These are phyloP conservation scores for Penicillium sp. DNA, from an alignment of 2,329 filamentous ascomycete genomes.

Conservation along the genomic window DNA sequence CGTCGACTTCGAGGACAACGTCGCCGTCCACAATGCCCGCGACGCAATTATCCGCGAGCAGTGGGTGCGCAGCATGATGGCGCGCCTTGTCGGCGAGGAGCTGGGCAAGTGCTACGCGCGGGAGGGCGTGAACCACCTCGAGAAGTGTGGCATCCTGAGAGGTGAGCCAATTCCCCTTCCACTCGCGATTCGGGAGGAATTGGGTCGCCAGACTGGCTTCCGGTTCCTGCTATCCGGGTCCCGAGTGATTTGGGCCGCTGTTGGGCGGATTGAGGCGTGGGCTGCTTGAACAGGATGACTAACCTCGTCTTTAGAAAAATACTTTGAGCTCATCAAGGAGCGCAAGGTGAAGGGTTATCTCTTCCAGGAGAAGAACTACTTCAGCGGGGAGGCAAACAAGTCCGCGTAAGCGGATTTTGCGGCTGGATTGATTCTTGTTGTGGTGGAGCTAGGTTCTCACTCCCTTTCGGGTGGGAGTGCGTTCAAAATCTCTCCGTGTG, in stretches of 20 bases:
- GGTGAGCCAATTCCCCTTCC: conserved; percentile 48
- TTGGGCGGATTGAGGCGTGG: no score
- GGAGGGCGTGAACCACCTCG: conserved; percentile 65
- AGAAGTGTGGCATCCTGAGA: conserved; percentile 65
- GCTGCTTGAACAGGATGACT: conserved; percentile 1
- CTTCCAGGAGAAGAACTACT: conserved; percentile 63
- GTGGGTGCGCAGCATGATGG: conserved; percentile 69
- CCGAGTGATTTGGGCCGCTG: no score
- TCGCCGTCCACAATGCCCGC: conserved; percentile 61
- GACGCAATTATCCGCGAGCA: conserved; percentile 65
- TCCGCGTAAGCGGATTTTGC: conserved; percentile 21
- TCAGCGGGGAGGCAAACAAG: conserved; percentile 31
- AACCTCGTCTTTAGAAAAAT: conserved; percentile 53
- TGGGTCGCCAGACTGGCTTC: not conserved
- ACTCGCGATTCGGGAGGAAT: not conserved
- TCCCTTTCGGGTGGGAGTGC: no score
- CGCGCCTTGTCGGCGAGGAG: conserved; percentile 62
- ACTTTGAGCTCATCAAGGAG: conserved; percentile 62
- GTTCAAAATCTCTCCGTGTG: no score
- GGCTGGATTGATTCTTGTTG: not conserved
- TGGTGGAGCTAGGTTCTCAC: no score
- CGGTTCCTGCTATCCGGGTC: not conserved
- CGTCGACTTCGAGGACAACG: conserved; percentile 65
- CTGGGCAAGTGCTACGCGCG: conserved; percentile 65
- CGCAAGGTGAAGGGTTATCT: conserved; percentile 63